These are phyloP conservation scores for Fusarium equiseti DNA, from an alignment of 2,329 filamentous ascomycete genomes.

Conservation along the genomic window DNA sequence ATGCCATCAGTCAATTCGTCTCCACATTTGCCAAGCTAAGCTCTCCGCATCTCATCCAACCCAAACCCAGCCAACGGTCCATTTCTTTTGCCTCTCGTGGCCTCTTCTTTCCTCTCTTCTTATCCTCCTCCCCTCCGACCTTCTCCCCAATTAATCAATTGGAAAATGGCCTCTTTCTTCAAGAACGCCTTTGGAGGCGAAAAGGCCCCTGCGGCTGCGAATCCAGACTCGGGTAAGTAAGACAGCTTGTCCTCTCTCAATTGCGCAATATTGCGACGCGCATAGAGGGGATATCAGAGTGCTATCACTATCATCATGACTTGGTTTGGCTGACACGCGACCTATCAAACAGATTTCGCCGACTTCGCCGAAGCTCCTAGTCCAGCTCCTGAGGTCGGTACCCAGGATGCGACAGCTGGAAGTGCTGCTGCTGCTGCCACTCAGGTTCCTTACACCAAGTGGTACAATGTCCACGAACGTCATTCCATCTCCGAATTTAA, in stretches of 20 bases:
- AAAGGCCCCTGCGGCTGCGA: slow-evolving; percentile 65
- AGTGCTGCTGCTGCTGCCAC: slow-evolving; percentile 62
- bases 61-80: slow-evolving; percentile 11
- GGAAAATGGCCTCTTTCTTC: slow-evolving; percentile 68
- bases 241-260: neutral
- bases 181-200: slow-evolving; percentile 77
- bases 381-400: slow-evolving; percentile 66
- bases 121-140: slow-evolving; percentile 31
- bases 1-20: slow-evolving; percentile 33
- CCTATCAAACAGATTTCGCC: slow-evolving; percentile 78
- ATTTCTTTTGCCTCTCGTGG: slow-evolving; percentile 46
- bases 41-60: slow-evolving; percentile 35
- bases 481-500: slow-evolving; percentile 86
- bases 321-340: slow-evolving; percentile 43
- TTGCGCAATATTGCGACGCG: slow-evolving; percentile 37
- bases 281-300: slow-evolving; percentile 8
- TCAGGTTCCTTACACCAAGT: slow-evolving; percentile 81
- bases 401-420: slow-evolving; percentile 61
- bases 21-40: slow-evolving; percentile 40
- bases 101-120: slow-evolving; percentile 38
- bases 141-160: slow-evolving; percentile 38
- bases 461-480: slow-evolving; percentile 97
- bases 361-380: slow-evolving; percentile 88
- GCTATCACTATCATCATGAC: slow-evolving; percentile 22
- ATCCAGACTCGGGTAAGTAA: slow-evolving; percentile 73